phyloP scores from a whole-genome alignment of 1,284 basidiomycete genomes.

The Rhodotorula mucilaginosa region DNA sequence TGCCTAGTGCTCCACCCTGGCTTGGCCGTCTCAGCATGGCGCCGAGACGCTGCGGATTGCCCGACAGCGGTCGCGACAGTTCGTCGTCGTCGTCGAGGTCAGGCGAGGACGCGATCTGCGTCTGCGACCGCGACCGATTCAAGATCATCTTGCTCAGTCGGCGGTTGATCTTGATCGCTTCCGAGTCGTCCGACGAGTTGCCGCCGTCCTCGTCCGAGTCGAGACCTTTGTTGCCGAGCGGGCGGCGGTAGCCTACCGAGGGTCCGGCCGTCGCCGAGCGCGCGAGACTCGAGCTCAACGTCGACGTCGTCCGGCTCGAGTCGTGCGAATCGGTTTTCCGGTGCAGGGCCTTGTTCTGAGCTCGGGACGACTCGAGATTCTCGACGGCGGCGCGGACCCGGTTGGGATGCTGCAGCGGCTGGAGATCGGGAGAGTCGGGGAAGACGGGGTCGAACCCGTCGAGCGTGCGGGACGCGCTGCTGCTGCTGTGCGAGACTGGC shows the following conservation, averaged over 20 bases:
- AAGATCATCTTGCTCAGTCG: slow-evolving; percentile 23
- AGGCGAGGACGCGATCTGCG: not conserved
- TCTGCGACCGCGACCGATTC: slow-evolving; percentile 17
- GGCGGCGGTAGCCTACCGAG: slow-evolving; percentile 3
- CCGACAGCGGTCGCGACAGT: slow-evolving; percentile 11
- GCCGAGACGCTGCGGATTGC: slow-evolving; percentile 18
- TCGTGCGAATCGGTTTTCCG: slow-evolving; percentile 1
- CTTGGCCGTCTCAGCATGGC: slow-evolving; percentile 26
- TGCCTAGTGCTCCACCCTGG: not conserved
- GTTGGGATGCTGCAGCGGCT: slow-evolving; percentile 28
- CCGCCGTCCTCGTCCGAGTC: slow-evolving; percentile 5
- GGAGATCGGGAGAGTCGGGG: slow-evolving; percentile 13
- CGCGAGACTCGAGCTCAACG: slow-evolving; percentile 4
- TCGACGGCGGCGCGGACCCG: slow-evolving; percentile 27
- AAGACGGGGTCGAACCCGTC: slow-evolving; percentile 23
- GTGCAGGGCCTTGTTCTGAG: not conserved
- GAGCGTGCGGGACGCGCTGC: not conserved
- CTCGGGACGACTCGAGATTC: slow-evolving; percentile 13
- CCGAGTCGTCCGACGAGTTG: slow-evolving; percentile 8
- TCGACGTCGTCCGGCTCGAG: not conserved
- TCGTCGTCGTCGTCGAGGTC: not conserved
- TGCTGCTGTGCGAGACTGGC: not conserved
- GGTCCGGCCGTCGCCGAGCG: slow-evolving; percentile 1
- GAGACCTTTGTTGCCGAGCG: slow-evolving; percentile 14
- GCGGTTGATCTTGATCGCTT: slow-evolving; percentile 12